Percentiles rank a stretch among this genome's conserved stretches.
These are phyloP conservation scores for Phylloporus scabripes DNA, from an alignment of 768 basidiomycete species.

Conservation along the genomic window DNA sequence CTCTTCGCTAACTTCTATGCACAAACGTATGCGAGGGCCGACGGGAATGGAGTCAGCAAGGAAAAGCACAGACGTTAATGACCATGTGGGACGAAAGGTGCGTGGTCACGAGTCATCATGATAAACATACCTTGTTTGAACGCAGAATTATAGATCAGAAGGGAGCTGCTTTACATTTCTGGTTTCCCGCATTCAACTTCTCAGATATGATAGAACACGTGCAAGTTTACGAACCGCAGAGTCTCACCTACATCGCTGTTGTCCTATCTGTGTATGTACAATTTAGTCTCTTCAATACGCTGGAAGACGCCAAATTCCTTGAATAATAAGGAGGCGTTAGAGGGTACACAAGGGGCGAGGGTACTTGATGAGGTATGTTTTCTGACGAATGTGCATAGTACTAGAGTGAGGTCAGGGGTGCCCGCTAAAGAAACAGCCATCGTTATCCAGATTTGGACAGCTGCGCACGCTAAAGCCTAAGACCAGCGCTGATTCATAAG, in stretches of 20 bases:
- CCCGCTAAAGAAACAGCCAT: neutral
- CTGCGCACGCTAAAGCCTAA: neutral
- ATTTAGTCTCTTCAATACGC: neutral
- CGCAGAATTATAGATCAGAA: neutral
- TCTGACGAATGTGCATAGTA: too few species aligned
- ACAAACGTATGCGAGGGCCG: slow-evolving; percentile 16
- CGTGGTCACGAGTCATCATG: neutral
- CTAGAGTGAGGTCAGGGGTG: too few species aligned
- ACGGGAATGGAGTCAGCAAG: neutral
- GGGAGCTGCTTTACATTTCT: neutral
- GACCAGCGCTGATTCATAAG: neutral
- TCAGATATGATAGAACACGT: neutral
- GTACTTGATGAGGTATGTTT: too few species aligned
- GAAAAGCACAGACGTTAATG: neutral
- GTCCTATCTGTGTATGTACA: neutral
- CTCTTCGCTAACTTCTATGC: slow-evolving; percentile 25
- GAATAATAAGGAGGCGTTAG: neutral
- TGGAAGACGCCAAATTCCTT: neutral
- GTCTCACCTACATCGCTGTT: neutral
- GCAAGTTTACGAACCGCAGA: neutral
- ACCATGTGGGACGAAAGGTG: neutral
- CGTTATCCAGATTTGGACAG: neutral
- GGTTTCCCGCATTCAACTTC: neutral
- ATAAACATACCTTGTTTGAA: neutral
- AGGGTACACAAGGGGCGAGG: neutral